phyloP scores from a whole-genome alignment of 129 eudicot genomes.

The Kitagawia praeruptora region DNA sequence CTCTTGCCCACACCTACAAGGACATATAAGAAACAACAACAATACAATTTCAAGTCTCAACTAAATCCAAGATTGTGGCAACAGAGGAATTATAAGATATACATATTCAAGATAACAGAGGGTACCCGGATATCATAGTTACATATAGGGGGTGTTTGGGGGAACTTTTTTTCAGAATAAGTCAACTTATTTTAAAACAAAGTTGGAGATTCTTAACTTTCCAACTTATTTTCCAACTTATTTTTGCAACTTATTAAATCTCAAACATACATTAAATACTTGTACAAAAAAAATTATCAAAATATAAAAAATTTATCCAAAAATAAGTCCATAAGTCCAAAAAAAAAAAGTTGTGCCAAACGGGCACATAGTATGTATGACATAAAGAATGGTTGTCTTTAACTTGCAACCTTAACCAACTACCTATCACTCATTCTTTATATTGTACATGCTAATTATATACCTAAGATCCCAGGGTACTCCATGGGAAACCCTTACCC shows the following conservation, averaged over 20 bases:
- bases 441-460: not conserved
- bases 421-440: not conserved
- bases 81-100: not conserved
- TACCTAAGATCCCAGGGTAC: not conserved
- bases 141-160: too few relatives aligned
- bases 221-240: too few relatives aligned
- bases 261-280: too few relatives aligned
- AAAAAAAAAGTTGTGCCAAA: too few relatives aligned
- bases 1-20: conserved; percentile 63
- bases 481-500: not conserved
- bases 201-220: too few relatives aligned
- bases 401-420: not conserved
- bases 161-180: too few relatives aligned
- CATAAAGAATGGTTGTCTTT: not conserved
- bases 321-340: too few relatives aligned
- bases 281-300: too few relatives aligned
- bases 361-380: not conserved
- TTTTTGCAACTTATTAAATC: too few relatives aligned
- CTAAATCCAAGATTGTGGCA: not conserved
- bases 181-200: too few relatives aligned
- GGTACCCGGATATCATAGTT: not conserved
- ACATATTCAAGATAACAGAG: not conserved
- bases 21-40: conserved; percentile 8
- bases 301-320: too few relatives aligned
- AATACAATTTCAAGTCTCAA: not conserved